Base-by-base conservation (phyloP, 164 flowering plant species). In the Malania oleifera region DNA sequence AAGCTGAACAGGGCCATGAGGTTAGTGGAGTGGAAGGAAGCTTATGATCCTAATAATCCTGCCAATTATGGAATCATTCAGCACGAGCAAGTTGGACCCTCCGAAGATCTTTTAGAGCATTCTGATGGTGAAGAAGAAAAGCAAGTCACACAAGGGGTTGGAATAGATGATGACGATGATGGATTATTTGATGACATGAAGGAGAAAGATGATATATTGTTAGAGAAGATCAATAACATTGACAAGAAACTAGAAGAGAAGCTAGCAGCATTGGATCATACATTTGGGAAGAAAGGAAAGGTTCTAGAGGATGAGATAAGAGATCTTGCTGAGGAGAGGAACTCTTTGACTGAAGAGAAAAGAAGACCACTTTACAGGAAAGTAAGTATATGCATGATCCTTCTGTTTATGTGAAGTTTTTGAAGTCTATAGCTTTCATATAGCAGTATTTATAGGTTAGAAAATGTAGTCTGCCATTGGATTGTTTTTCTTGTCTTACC, bases 301-400 rank as follows among this genome's bases (percentile, higher is more conserved):
- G 64, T 68, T 65, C 69, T 93, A 38, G 97, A 90, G 76, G 95
- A 90, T 61, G 97, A 93, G 71, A 90, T 90, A 15, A 83, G 80
- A 68, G 83, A 84, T 59, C 92, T 93, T 37, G 97, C 97, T 7
- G 96, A 93, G 69, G 97, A 93, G 70, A 86, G 97, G 63, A 86
- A 88, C 66, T 61, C 79, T 34, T 76, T 88, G 71, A 81, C 84
- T 20, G 97, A 90, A 73, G 77, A 81, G 79, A 86, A 75, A 69
- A 80, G 88, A 71, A 77, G 63, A 52, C 98, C 97, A 28, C 82
- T 85, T 40, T 81, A 77, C 57, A 75, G 95, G 39, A 89, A 84
- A 68, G 96, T 89, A 78, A 78, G 84, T 77, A 28, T 38, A 23
- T 39, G 1, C 43, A 40, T 19, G 23, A 46, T 59, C 26, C 63